A percentile compares a stretch with the other conserved stretches of the same genome.
Conservation (phyloP, 2,329 filamentous ascomycete genomes). For the Paecilomyces fulvus region DNA sequence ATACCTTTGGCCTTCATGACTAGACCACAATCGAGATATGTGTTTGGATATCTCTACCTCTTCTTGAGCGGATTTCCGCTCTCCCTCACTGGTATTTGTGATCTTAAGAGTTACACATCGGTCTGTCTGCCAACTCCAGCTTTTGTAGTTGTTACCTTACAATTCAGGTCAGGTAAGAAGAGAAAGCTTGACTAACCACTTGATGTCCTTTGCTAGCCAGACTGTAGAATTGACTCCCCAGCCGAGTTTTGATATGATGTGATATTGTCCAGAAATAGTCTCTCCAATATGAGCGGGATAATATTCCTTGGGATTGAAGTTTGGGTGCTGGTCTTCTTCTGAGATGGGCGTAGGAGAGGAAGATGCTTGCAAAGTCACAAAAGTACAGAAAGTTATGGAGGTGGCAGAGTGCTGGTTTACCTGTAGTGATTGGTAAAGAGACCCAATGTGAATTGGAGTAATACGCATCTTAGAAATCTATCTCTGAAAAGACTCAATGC, state of each 20-base stretch:
- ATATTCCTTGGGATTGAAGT: neutral
- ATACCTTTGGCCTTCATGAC: conserved; percentile 13
- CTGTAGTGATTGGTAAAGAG: neutral
- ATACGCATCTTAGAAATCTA: neutral
- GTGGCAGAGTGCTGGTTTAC: neutral
- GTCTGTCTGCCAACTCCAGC: conserved; percentile 8
- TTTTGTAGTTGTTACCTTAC: neutral
- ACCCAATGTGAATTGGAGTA: neutral
- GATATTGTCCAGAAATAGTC: neutral
- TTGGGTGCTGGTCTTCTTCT: neutral
- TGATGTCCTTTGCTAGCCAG: neutral
- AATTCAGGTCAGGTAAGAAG: neutral
- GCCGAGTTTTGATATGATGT: neutral
- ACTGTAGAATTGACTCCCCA: neutral
- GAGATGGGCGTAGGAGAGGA: neutral
- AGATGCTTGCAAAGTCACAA: neutral
- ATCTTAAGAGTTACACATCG: conserved; percentile 4
- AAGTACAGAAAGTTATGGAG: neutral
- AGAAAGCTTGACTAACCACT: neutral
- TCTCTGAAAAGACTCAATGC: too few relatives aligned
- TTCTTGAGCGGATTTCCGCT: conserved; percentile 6
- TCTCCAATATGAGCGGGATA: neutral
- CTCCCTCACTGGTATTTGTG: neutral
- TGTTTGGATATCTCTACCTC: conserved; percentile 15
- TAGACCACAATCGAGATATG: conserved; percentile 8